phyloP scores from a whole-genome alignment of 805 yeast genomes.

The Candida mattraensis region DNA sequence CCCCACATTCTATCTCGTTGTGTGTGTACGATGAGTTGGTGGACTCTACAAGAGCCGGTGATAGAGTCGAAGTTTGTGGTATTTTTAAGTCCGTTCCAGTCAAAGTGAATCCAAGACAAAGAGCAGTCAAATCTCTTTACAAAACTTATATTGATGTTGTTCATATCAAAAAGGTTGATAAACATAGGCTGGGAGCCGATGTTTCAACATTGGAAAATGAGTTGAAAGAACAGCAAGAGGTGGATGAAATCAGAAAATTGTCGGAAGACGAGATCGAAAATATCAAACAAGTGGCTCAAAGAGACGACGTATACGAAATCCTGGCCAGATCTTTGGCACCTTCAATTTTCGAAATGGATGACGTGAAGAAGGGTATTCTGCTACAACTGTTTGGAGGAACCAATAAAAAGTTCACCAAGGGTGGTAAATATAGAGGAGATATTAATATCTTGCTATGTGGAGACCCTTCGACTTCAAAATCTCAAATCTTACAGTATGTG shows the following conservation, averaged over 20 bases:
- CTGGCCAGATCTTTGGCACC: conserved; percentile 93
- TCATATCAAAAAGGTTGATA: conserved; percentile 84
- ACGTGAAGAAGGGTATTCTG: conserved; percentile 92
- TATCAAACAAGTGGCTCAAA: conserved; percentile 58
- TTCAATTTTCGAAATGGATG: conserved; percentile 94
- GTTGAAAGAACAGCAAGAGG: conserved; percentile 59
- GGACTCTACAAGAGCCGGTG: conserved; percentile 95
- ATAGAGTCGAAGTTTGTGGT: conserved; percentile 92
- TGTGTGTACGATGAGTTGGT: conserved; percentile 96
- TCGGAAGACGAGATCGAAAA: conserved; percentile 66
- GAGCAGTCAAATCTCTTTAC: conserved; percentile 79
- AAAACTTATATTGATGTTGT: conserved; percentile 95
- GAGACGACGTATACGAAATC: conserved; percentile 82
- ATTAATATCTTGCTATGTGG: conserved; percentile 91
- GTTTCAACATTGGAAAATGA: conserved; percentile 65
- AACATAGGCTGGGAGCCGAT: conserved; percentile 78
- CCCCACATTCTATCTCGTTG: conserved; percentile 92
- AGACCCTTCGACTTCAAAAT: conserved; percentile 97
- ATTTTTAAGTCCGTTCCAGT: conserved; percentile 92
- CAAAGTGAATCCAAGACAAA: conserved; percentile 78
- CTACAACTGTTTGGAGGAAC: conserved; percentile 95
- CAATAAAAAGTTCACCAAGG: conserved; percentile 81
- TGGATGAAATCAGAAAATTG: conserved; percentile 72
- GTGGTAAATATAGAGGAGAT: conserved; percentile 96
- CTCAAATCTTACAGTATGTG: conserved; percentile 90